Evolutionary conservation across 176 grass and related monocot genomes (phyloP).

Genomic region (Dactylis glomerata): DNA sequence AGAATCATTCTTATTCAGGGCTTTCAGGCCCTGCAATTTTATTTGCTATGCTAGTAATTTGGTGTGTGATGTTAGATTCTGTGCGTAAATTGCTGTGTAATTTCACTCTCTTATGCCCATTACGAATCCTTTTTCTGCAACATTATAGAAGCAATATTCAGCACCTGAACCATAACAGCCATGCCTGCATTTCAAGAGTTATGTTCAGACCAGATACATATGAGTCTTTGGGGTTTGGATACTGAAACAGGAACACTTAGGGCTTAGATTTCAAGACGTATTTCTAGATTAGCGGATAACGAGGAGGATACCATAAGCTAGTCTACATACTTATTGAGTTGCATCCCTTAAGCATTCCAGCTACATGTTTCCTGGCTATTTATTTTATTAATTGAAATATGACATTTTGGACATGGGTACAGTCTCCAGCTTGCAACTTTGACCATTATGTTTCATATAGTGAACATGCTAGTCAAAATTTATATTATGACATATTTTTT

Average conservation of each 20-base stretch:
- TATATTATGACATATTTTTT: neutral
- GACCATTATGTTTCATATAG: neutral
- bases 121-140: neutral
- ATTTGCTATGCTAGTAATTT: neutral
- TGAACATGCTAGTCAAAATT: neutral
- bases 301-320: neutral
- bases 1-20: neutral
- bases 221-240: neutral
- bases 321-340: neutral
- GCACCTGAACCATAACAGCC: too few relatives aligned
- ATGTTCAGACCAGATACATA: too few relatives aligned
- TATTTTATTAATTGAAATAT: too few relatives aligned
- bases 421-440: neutral
- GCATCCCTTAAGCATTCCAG: too few relatives aligned
- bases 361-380: too few relatives aligned
- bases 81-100: neutral
- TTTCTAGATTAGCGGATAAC: neutral
- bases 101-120: neutral
- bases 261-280: neutral
- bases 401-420: too few relatives aligned
- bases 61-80: neutral
- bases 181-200: too few relatives aligned
- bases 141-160: too few relatives aligned
- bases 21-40: neutral
- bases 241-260: neutral